Base-by-base conservation (phyloP, 768 basidiomycete genomes). In the Calocybe indica region DNA sequence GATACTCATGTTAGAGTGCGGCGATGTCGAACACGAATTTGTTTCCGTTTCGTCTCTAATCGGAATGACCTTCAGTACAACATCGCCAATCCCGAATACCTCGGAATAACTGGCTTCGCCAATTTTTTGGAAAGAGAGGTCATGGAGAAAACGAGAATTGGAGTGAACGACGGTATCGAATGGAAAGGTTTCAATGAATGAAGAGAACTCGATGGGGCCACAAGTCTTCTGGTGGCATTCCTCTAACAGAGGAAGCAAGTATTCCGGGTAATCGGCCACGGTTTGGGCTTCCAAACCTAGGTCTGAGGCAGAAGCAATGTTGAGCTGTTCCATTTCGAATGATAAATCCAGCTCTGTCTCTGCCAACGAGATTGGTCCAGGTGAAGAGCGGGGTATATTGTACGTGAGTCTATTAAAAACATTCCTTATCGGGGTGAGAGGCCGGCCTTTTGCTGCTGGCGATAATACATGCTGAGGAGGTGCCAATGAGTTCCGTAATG, bases 81-180 rank as follows among this genome's bases (percentile, higher is more conserved):
- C 80, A 54, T 88, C 80, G 2, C 86, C 86, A 43, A 93, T 85
- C 6, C 87, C 87, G 63, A 91, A 99, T 29, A 99, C 96, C 60
- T 99, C 96, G 0, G 92, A 95, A 64, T 88, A 99, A 42, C 88
- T 91, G 6, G 96, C 96, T 68, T 99, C 96, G 37, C 95, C 95
- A 40, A 97, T 83, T 66, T 99, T 99, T 54, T 67, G 73, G 65
- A 92, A 92, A 5, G 47, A 63, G 15, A 64, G 50, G 32, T 51
- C 66, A 54, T 34, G 41, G 7, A 33, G 44, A 1, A 50, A 38
- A 11, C 45, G 49, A 9, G 55, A 50, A 14, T 59, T 55, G n/a
- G 58, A 55, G 55, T 66, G 55, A 50, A 87, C 75, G 46, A 88
- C 71, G 2, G 82, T 76, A 56, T 90, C 88, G 52, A 76, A 79